A percentile compares a stretch with the other conserved stretches of the same genome.
phyloP scores from a whole-genome alignment of 2,329 filamentous ascomycete genomes.

The Rhynchosporium secalis region DNA sequence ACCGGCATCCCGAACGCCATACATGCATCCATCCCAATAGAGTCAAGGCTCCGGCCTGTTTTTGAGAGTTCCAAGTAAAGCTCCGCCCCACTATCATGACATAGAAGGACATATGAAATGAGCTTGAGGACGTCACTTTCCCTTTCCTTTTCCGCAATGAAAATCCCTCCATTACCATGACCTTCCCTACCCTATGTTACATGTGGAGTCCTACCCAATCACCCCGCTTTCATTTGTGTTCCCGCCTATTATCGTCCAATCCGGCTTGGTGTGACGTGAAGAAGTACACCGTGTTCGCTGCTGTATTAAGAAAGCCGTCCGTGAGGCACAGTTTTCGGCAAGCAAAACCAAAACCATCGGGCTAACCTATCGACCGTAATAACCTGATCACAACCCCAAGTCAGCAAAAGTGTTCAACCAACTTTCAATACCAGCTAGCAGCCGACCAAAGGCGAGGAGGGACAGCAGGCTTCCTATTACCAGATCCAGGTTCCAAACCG shows the following conservation, averaged over 20 bases:
- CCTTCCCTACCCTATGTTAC: neutral
- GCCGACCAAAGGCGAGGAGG: constrained; percentile 22
- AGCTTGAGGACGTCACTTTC: neutral
- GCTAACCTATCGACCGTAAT: constrained; percentile 23
- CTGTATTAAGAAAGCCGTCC: neutral
- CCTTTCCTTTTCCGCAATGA: neutral
- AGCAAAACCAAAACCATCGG: neutral
- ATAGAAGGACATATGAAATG: neutral
- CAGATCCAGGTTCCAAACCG: constrained; percentile 20
- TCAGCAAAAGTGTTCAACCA: constrained; percentile 19
- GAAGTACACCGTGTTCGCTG: neutral
- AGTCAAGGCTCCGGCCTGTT: no score
- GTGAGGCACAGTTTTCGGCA: no score
- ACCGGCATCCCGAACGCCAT: constrained; percentile 1
- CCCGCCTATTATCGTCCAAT: neutral
- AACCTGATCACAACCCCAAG: constrained; percentile 20
- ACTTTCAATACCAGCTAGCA: constrained; percentile 20
- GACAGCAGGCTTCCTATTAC: constrained; percentile 22
- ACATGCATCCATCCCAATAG: neutral
- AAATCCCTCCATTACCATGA: neutral
- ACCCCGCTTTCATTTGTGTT: neutral
- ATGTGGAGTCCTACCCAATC: neutral
- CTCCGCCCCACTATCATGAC: neutral
- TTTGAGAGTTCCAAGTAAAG: no score
- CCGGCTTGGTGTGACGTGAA: no score